These are phyloP conservation scores for Aspergillus uvarum DNA, from an alignment of 2,329 filamentous ascomycete species.

Conservation along the genomic window DNA sequence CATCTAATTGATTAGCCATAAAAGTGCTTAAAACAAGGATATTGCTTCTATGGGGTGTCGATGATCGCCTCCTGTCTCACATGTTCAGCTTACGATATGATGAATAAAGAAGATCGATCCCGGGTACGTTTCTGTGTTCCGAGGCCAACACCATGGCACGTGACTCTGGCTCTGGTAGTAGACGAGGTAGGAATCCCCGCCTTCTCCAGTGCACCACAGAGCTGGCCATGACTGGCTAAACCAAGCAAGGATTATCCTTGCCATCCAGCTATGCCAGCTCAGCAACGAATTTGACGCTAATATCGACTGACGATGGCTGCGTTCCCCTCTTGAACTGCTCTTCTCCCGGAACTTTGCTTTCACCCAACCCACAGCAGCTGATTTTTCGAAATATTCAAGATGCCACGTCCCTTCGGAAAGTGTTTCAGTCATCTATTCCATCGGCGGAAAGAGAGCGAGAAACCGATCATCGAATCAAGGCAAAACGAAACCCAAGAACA, in stretches of 20 bases:
- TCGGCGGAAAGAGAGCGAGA: background rate
- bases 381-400: background rate
- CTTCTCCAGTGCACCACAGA: background rate
- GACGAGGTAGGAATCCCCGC: background rate
- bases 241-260: background rate
- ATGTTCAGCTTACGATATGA: no score
- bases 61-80: no score
- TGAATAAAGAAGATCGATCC: no score
- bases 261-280: background rate
- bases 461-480: background rate
- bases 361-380: no score
- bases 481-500: background rate
- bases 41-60: no score
- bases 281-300: background rate
- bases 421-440: background rate
- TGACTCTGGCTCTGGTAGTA: background rate
- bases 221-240: background rate
- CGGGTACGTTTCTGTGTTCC: background rate
- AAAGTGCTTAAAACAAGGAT: no score
- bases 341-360: background rate
- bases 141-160: background rate
- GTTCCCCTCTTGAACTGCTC: background rate
- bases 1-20: no score
- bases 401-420: no score
- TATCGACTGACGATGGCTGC: background rate